These are phyloP conservation scores for Ceratonia siliqua DNA, from an alignment of 306 rosid species.

Conservation along the genomic window DNA sequence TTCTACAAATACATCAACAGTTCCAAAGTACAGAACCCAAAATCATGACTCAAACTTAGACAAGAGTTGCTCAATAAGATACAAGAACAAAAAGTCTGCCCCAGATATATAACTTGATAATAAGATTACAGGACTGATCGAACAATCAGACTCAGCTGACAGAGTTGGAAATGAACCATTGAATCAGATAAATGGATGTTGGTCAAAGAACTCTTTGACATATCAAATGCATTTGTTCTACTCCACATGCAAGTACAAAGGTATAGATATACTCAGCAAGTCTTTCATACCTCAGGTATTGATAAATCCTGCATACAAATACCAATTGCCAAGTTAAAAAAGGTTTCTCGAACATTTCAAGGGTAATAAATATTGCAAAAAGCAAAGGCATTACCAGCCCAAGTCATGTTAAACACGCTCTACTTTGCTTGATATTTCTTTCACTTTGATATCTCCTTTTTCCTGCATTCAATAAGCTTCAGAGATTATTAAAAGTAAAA, in stretches of 20 bases:
- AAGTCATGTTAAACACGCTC: slow-evolving; percentile 63
- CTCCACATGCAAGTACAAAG: slow-evolving; percentile 51
- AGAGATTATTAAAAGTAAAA: background rate
- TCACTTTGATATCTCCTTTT: slow-evolving; percentile 66
- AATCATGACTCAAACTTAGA: slow-evolving; percentile 32
- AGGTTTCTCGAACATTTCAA: background rate
- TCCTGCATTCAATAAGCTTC: slow-evolving; percentile 53
- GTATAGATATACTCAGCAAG: slow-evolving; percentile 47
- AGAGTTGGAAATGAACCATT: slow-evolving; percentile 40
- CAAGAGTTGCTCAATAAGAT: slow-evolving; percentile 12
- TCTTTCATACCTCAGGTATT: slow-evolving; percentile 44
- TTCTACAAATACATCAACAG: slow-evolving; percentile 34
- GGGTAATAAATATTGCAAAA: slow-evolving; percentile 25
- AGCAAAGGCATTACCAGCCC: slow-evolving; percentile 28
- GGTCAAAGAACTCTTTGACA: slow-evolving; percentile 43
- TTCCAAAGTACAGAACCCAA: slow-evolving; percentile 38
- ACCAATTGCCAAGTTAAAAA: slow-evolving; percentile 19
- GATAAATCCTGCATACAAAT: slow-evolving; percentile 49
- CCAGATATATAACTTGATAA: slow-evolving; percentile 33
- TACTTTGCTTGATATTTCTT: slow-evolving; percentile 75
- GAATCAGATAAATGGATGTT: slow-evolving; percentile 42
- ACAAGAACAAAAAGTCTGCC: slow-evolving; percentile 35
- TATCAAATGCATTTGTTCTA: slow-evolving; percentile 49
- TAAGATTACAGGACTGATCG: slow-evolving; percentile 36
- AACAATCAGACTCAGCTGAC: slow-evolving; percentile 47